Percentiles rank a stretch among this genome's conserved stretches.
Evolutionary conservation across 495 filamentous ascomycete genomes (phyloP).

Genomic region (Pyrenopolyporus hunteri): DNA sequence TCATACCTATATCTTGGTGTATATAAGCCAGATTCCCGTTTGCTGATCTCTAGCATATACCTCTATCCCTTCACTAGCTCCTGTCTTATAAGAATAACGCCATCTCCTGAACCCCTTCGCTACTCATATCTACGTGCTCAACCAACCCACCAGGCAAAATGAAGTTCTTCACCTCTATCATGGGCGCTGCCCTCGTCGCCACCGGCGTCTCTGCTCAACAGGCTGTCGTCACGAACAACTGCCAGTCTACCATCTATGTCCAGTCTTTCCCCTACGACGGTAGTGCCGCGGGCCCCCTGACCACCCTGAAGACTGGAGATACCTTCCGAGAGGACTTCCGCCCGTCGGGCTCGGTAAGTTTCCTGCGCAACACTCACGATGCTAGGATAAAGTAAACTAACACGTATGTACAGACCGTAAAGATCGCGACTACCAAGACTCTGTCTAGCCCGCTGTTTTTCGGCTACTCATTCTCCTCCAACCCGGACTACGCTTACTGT

Average conservation of each 20-base stretch:
- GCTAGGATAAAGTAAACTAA: constrained; percentile 11
- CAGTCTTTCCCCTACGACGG: constrained; percentile 43
- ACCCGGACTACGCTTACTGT: constrained; percentile 42
- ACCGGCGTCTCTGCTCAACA: constrained; percentile 36
- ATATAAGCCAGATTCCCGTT: too few relatives aligned
- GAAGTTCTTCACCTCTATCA: constrained; percentile 31
- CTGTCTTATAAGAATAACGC: too few relatives aligned
- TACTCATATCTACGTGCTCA: neutral
- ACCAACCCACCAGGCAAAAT: constrained; percentile 12
- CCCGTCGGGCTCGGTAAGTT: constrained; percentile 38
- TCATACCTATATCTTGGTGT: too few relatives aligned
- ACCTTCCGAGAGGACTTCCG: constrained; percentile 36
- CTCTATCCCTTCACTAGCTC: too few relatives aligned
- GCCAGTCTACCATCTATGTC: constrained; percentile 32
- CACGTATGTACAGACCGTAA: constrained; percentile 39
- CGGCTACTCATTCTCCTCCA: constrained; percentile 41
- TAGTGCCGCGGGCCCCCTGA: constrained; percentile 29
- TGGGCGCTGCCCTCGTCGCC: constrained; percentile 32
- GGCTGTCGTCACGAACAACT: constrained; percentile 39
- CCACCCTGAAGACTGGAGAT: constrained; percentile 22
- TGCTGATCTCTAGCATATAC: too few relatives aligned
- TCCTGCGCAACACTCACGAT: neutral
- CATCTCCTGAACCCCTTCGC: constrained; percentile 3
- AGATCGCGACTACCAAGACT: constrained; percentile 46
- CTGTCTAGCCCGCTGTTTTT: constrained; percentile 41